phyloP scores from a whole-genome alignment of 805 yeast species.

The Yamadazyma paraphyllophila region DNA sequence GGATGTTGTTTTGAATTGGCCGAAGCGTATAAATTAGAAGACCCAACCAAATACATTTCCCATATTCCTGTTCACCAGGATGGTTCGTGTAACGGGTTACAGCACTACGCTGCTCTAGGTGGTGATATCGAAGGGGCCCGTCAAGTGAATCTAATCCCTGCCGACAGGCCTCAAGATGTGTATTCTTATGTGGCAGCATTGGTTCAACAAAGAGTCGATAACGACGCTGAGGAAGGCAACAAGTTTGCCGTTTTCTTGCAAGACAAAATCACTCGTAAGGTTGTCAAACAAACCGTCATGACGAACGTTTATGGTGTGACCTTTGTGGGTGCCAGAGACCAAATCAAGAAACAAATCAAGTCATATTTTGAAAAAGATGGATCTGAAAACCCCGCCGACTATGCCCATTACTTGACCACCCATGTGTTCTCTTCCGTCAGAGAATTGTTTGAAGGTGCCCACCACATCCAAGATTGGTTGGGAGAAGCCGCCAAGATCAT shows the following conservation, averaged over 20 bases:
- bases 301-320: slow-evolving; percentile 98
- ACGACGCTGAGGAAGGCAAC: slow-evolving; percentile 53
- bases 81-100: slow-evolving; percentile 85
- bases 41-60: slow-evolving; percentile 64
- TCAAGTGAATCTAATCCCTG: slow-evolving; percentile 73
- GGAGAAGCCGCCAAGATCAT: slow-evolving; percentile 82
- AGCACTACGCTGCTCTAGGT: slow-evolving; percentile 84
- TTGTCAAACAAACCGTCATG: slow-evolving; percentile 97
- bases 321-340: slow-evolving; percentile 86
- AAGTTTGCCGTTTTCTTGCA: slow-evolving; percentile 53
- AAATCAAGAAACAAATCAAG: slow-evolving; percentile 74
- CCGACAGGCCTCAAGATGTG: slow-evolving; percentile 74
- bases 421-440: slow-evolving; percentile 83
- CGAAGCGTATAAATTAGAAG: slow-evolving; percentile 58
- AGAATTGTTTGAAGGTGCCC: slow-evolving; percentile 87
- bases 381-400: slow-evolving; percentile 21
- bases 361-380: slow-evolving; percentile 53
- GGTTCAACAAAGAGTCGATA: slow-evolving; percentile 54
- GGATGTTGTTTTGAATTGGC: slow-evolving; percentile 66
- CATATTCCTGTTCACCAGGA: slow-evolving; percentile 83
- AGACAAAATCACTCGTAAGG: slow-evolving; percentile 74
- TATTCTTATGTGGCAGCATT: slow-evolving; percentile 67
- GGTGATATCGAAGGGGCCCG: slow-evolving; percentile 82
- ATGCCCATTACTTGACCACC: slow-evolving; percentile 62
- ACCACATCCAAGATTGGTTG: slow-evolving; percentile 93